Evolutionary conservation across 331 rosid species (phyloP), one percentile per base, ranked within the genome.

Genomic region (Malus hybrid): DNA sequence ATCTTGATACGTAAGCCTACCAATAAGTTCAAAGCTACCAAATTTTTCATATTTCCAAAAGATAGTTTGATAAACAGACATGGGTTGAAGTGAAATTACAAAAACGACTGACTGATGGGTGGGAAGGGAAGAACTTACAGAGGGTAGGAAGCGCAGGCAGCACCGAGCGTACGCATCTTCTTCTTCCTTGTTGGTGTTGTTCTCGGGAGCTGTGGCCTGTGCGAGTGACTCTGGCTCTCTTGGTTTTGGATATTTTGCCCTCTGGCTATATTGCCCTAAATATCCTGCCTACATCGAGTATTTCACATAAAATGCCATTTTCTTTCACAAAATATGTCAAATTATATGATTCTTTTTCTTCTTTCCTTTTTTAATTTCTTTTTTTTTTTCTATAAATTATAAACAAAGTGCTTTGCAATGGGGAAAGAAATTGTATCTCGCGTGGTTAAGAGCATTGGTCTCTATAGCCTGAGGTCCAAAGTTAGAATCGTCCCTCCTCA

Each of bases 111-210:
- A 44, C 50, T 1, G 2, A 44, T 44, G 15, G 15, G 0, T 13
- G 19, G 76, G 20, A 9, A 29, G 19, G 14, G 32, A 60, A 64
- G 27, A 52, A 76, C 85, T 80, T 60, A 87, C 85, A 76, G 80
- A 77, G 90, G 79, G 56, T 77, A 75, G 48, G 80, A 68, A 70
- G 76, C 61, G 24, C 50, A 44, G 50, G 76, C 7, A 36, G 55
- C 70, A 36, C 70, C 72, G 39, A 65, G 82, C 15, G 86, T 10
- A 2, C 68, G 77, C 88, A 87, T 44, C 50, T 3, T 44, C 50
- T 11, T 87, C 71, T 61, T 59, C 61, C 27, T 27, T n/a, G 32
- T 24, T 14, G 60, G 3, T 33, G 22, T 5, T 9, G 67, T 5
- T 42, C 5, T 42, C 1, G 0, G 75, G 74, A 42, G 10, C 62